Base-by-base conservation (phyloP, 768 basidiomycete genomes). In the Suillus discolor region DNA sequence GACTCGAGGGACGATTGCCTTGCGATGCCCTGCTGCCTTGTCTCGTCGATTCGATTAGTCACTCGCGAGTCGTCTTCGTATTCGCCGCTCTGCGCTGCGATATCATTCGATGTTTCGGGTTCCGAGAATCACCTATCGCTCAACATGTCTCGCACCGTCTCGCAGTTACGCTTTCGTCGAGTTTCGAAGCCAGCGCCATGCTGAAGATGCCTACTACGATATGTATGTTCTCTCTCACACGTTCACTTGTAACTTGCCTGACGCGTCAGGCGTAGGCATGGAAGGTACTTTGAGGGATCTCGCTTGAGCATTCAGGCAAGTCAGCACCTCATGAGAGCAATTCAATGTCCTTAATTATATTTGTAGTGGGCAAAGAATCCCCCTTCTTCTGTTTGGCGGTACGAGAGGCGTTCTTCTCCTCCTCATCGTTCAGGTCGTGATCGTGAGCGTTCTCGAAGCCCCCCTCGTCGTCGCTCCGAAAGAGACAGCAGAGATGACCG, bases 161-260 rank as follows among this genome's bases (percentile, higher is more conserved):
- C 82, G 82, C 82, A 93, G 92, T 81, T 94, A 92, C 77, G 92
- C 92, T 65, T 94, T 94, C 77, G 87, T 94, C 74, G 92, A 94
- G 76, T 94, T 93, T 73, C 88, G 90, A 74, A 87, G 86, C 72
- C 83, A 84, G 57, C 87, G 89, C 49, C 91, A 93, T 72, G 92
- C 92, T 23, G 92, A 93, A 72, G 90, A 92, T 69, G 91, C 92
- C 36, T 93, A 92, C 77, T 87, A 91, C 73, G 90, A 92, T 66
- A 93, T 93, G 92, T 93, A 75, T 67, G 89, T 79, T 45, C 3
- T 31, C 15, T 25, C 53, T 57, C 25, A 18, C 13, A 20, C 13
- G 6, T 62, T n/a, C n/a, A 6, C 0, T 49, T 34, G 12, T 65
- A 36, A 60, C 28, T 16, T 15, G 45, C 69, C 75, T 61, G 74